phyloP scores from a whole-genome alignment of 768 basidiomycete species.

The Kondoa subrosea region DNA sequence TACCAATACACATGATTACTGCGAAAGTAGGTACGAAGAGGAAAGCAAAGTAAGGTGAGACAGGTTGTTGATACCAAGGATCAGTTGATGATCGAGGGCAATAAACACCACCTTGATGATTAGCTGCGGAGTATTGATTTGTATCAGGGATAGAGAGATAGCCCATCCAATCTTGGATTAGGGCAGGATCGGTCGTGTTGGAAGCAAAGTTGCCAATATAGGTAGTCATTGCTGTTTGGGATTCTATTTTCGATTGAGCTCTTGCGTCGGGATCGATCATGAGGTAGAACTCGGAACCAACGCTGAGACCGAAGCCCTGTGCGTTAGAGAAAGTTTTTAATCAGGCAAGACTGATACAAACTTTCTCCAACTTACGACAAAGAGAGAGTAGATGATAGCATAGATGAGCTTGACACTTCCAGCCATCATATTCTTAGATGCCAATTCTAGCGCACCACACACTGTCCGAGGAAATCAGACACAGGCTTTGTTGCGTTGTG shows the following conservation, averaged over 20 bases:
- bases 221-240: neutral
- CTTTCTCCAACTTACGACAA: conserved; percentile 34
- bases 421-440: conserved; percentile 67
- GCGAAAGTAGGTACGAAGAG: conserved; percentile 62
- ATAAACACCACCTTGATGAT: conserved; percentile 36
- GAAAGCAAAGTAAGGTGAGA: conserved; percentile 61
- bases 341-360: neutral
- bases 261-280: conserved; percentile 41
- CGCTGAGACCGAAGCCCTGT: conserved; percentile 63
- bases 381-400: conserved; percentile 69
- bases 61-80: conserved; percentile 65
- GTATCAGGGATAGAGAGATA: conserved; percentile 52
- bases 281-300: conserved; percentile 64
- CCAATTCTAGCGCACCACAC: conserved; percentile 64
- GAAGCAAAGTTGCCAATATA: conserved; percentile 19
- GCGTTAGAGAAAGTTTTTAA: neutral
- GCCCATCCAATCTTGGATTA: conserved; percentile 39
- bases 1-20: conserved; percentile 51
- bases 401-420: conserved; percentile 78
- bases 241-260: conserved; percentile 33
- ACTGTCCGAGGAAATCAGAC: conserved; percentile 41
- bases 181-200: conserved; percentile 29
- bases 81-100: conserved; percentile 52
- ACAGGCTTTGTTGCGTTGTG: neutral
- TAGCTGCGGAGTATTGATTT: conserved; percentile 32